These are phyloP conservation scores for Umbelopsis ramanniana DNA, from an alignment of 192 early-diverging fungal genomes.

Conservation along the genomic window DNA sequence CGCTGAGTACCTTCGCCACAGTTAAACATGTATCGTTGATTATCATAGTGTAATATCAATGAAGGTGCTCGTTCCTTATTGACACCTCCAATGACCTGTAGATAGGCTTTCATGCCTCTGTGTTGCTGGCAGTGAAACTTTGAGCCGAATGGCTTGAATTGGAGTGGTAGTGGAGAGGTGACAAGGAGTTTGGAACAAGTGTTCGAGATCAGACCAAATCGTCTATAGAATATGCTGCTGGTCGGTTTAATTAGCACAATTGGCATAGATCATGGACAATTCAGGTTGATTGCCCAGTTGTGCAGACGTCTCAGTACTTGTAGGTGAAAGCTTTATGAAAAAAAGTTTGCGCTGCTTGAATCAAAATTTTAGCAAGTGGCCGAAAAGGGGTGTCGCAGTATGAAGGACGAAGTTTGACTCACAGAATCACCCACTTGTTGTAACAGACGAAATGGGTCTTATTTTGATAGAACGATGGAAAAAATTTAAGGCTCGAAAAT, in stretches of 20 bases:
- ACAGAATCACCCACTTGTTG: too few relatives aligned
- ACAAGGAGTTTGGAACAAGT: background rate
- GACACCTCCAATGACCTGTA: conserved; percentile 54
- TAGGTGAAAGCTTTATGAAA: background rate
- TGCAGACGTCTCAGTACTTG: background rate
- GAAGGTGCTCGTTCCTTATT: conserved; percentile 60
- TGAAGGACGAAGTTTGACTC: too few relatives aligned
- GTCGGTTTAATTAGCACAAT: background rate
- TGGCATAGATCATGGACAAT: conserved; percentile 23
- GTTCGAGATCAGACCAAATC: conserved; percentile 14
- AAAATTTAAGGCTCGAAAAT: too few relatives aligned
- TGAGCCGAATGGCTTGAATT: background rate
- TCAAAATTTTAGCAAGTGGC: too few relatives aligned
- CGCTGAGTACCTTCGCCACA: conserved; percentile 92
- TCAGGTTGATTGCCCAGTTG: background rate
- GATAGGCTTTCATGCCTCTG: conserved; percentile 52
- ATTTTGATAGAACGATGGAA: too few relatives aligned
- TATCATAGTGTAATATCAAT: conserved; percentile 77
- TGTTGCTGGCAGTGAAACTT: conserved; percentile 5
- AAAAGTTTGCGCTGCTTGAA: too few relatives aligned
- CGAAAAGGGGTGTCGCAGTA: too few relatives aligned
- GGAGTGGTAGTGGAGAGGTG: background rate
- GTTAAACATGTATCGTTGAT: conserved; percentile 88
- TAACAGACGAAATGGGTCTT: too few relatives aligned
- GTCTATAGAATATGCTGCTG: background rate